Evolutionary conservation across 805 yeast genomes (phyloP).

Genomic region (Yarrowia porcina): DNA sequence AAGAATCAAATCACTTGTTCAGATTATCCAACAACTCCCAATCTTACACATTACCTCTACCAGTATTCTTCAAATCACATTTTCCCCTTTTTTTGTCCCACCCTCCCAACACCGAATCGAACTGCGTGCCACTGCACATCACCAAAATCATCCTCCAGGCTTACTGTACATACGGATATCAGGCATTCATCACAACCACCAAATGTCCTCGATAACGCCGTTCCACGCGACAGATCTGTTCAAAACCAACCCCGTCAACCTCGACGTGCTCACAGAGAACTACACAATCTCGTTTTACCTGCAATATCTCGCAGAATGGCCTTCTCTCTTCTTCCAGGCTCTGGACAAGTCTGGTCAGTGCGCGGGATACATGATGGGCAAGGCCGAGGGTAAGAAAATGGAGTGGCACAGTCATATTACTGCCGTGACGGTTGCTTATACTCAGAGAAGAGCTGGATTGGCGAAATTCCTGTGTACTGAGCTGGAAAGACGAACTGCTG

Average conservation of each 20-base stretch:
- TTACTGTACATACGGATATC: too few species aligned
- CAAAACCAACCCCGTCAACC: constrained; percentile 65
- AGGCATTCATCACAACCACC: too few species aligned
- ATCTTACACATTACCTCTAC: too few species aligned
- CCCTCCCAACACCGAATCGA: not conserved
- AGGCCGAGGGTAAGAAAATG: constrained; percentile 77
- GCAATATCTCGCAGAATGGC: constrained; percentile 83
- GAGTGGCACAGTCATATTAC: constrained; percentile 98
- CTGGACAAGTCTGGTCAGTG: constrained; percentile 41
- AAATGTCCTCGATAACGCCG: constrained; percentile 85
- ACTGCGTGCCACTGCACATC: not conserved
- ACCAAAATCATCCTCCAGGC: too few species aligned
- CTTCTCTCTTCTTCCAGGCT: constrained; percentile 80
- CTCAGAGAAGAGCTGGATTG: constrained; percentile 78
- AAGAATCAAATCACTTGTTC: too few species aligned
- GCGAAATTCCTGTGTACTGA: constrained; percentile 77
- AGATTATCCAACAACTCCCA: too few species aligned
- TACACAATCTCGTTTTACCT: constrained; percentile 80
- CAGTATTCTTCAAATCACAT: too few species aligned
- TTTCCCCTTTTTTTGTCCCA: not conserved
- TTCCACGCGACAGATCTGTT: constrained; percentile 84
- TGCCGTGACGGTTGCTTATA: constrained; percentile 85
- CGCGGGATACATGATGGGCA: constrained; percentile 73
- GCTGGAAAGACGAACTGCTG: constrained; percentile 68
- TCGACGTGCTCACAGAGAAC: constrained; percentile 90